Percentiles rank a stretch among this genome's conserved stretches.
These are phyloP conservation scores for Plicaturopsis crispa DNA, from an alignment of 768 basidiomycete species.

Conservation along the genomic window DNA sequence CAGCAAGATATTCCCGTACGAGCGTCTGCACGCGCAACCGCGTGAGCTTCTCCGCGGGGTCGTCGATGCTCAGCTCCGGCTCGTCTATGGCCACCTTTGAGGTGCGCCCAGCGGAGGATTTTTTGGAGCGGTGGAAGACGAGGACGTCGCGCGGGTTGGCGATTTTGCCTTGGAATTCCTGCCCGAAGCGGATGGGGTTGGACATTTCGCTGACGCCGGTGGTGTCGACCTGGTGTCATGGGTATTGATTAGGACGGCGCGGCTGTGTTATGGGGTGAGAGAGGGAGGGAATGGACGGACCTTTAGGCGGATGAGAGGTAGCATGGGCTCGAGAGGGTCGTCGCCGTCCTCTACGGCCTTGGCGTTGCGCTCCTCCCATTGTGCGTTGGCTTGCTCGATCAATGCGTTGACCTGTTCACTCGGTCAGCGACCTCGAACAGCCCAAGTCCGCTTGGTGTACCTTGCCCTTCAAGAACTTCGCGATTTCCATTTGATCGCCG, in stretches of 20 bases:
- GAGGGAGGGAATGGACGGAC: constrained; percentile 23
- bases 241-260: background rate
- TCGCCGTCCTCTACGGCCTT: constrained; percentile 56
- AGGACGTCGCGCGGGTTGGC: constrained; percentile 95
- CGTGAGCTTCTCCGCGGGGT: constrained; percentile 70
- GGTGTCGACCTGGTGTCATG: constrained; percentile 63
- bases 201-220: constrained; percentile 87
- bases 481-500: constrained; percentile 75
- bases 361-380: constrained; percentile 73
- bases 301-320: constrained; percentile 84
- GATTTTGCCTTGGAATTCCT: constrained; percentile 84
- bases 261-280: background rate
- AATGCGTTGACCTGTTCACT: constrained; percentile 62
- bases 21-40: constrained; percentile 83
- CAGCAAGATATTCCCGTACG: constrained; percentile 85
- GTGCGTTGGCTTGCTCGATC: constrained; percentile 67
- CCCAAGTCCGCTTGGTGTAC: constrained; percentile 26
- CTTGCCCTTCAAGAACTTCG: constrained; percentile 69
- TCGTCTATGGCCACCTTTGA: constrained; percentile 64
- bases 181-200: constrained; percentile 95
- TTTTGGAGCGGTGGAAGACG: constrained; percentile 82
- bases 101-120: constrained; percentile 35
- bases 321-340: constrained; percentile 57
- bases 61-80: constrained; percentile 78
- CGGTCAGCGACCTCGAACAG: background rate